Evolutionary conservation across 2,329 filamentous ascomycete genomes (phyloP), one percentile per base, ranked within the genome.

Genomic region (Cytospora piceicola): DNA sequence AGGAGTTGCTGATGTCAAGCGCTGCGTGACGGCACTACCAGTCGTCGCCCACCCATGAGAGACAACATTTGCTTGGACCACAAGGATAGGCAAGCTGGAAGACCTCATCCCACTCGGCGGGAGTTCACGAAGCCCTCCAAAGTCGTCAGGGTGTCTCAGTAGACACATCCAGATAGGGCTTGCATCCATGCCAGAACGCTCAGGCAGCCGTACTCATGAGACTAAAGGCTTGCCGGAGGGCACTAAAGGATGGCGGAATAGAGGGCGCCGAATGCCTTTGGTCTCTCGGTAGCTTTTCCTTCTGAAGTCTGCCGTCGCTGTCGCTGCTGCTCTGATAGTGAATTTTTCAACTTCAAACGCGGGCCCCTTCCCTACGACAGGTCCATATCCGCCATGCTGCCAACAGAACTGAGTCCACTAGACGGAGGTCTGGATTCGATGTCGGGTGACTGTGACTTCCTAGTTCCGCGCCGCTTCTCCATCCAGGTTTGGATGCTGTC

Each of bases 401-500:
- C 83, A 2, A 88, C 78, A 4, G 85, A 88, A 69, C 85, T 87
- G 11, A 88, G 76, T 1, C 83, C 83, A 3, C 85, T 87, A 68
- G 83, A 87, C 22, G 78, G 78, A 22, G 82, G 80, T 58, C 82
- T 75, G 36, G 81, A 81, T 20, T 79, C 77, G 29, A 64, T 58
- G n/a, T 73, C 73, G 32, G 67, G 69, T 22, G 71, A 73, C 7
- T 53, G 69, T 17, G 68, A 67, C 3, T 60, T 65, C 36, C 68
- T 63, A 30, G 69, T 69, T 29, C 67, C 73, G 22, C 75, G 75
- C 70, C 79, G 76, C 68, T 75, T 78, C 36, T 79, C 78, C 60
- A 77, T 78, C 91, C 91, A 94, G 64, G 88, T 87, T 55, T 84
- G 80, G 55, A 94, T 84, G 66, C 84, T 91, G 59, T 87, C 84